Evolutionary conservation across 2,329 filamentous ascomycete species (phyloP).

Genomic region (Botryosphaeria dothidea): DNA sequence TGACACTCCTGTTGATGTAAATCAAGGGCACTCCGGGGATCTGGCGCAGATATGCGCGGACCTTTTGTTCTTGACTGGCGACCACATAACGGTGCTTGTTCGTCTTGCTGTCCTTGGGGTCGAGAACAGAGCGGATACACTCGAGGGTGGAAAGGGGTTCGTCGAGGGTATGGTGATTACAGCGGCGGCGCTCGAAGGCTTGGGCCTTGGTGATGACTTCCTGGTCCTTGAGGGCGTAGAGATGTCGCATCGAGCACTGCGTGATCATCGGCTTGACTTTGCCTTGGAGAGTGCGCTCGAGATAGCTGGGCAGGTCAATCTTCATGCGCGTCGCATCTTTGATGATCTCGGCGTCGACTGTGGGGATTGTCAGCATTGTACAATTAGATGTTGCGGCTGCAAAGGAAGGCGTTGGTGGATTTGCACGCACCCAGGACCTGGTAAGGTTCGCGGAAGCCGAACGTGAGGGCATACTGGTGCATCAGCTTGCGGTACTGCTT

Average conservation of each 20-base stretch:
- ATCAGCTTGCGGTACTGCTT: conserved; percentile 89
- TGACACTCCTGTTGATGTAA: conserved; percentile 77
- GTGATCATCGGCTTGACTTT: conserved; percentile 84
- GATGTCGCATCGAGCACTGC: conserved; percentile 76
- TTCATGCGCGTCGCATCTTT: conserved; percentile 79
- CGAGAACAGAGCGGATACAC: conserved; percentile 74
- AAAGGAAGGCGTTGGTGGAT: neutral
- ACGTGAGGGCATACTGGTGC: conserved; percentile 83
- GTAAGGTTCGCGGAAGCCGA: conserved; percentile 91
- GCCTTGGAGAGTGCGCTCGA: conserved; percentile 83
- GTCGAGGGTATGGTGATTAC: conserved; percentile 74
- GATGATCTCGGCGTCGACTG: conserved; percentile 83
- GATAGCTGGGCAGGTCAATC: conserved; percentile 78
- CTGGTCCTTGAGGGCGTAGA: conserved; percentile 63
- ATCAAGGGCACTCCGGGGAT: conserved; percentile 74
- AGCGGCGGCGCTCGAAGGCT: conserved; percentile 72
- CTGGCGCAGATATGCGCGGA: conserved; percentile 64
- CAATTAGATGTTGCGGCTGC: neutral
- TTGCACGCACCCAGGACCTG: conserved; percentile 63
- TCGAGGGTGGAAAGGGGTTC: conserved; percentile 69
- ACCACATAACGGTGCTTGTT: conserved; percentile 82
- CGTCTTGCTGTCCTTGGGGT: conserved; percentile 68
- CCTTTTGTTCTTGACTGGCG: conserved; percentile 68
- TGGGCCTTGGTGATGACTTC: conserved; percentile 75
- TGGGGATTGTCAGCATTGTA: conserved; percentile 18